These are phyloP conservation scores for Dictyostelium intermedium DNA, from an alignment of 78 protist species.

Conservation along the genomic window DNA sequence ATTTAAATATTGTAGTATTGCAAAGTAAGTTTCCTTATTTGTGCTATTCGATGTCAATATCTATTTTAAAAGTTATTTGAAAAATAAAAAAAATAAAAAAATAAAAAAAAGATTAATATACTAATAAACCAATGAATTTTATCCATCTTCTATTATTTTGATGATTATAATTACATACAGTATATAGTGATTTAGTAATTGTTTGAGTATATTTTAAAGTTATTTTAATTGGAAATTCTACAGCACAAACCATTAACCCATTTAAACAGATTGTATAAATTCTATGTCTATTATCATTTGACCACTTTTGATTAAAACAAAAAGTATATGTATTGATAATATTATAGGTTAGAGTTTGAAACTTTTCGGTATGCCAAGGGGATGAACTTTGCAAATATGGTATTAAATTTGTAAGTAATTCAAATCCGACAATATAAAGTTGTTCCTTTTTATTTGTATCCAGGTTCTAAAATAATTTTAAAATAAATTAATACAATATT, in stretches of 20 bases:
- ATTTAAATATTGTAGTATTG: constrained; percentile 70
- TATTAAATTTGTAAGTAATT: constrained; percentile 38
- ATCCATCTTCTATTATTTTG: not conserved
- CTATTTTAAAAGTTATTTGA: no score
- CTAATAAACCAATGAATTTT: not conserved
- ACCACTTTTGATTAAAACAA: constrained; percentile 64
- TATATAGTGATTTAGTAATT: constrained; percentile 44
- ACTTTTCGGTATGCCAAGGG: not conserved
- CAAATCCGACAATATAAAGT: constrained; percentile 20
- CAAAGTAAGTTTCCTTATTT: constrained; percentile 41
- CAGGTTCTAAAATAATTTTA: not conserved
- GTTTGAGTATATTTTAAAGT: constrained; percentile 63
- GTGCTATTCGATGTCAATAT: constrained; percentile 40
- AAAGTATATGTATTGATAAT: constrained; percentile 29
- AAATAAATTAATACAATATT: not conserved
- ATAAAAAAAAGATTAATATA: not conserved
- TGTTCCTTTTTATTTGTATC: constrained; percentile 38
- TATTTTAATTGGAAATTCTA: constrained; percentile 43
- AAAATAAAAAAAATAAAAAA: no score
- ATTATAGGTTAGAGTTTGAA: not conserved
- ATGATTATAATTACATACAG: not conserved
- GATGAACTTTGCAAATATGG: constrained; percentile 3
- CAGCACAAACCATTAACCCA: constrained; percentile 26
- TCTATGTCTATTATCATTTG: constrained; percentile 37
- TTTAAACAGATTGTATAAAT: constrained; percentile 67